Evolutionary conservation across 139 green algal species (phyloP).

Genomic region (Microglena sp.): DNA sequence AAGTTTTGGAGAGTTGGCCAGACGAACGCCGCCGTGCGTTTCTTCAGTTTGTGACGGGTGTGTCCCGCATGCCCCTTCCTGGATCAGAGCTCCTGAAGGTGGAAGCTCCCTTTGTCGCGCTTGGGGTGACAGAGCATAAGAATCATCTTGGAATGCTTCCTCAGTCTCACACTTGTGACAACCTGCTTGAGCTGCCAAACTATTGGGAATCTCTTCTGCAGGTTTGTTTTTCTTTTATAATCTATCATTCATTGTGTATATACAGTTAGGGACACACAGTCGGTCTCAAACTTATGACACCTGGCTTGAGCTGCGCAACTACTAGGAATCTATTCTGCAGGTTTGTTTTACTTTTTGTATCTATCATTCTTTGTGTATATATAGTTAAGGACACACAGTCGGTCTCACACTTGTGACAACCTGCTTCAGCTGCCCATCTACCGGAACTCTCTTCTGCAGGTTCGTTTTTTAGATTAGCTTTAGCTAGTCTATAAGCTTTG

Average conservation of each 20-base stretch:
- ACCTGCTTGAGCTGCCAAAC: conserved; percentile 58
- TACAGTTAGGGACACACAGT: too few species aligned
- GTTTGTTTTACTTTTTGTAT: too few species aligned
- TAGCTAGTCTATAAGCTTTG: too few species aligned
- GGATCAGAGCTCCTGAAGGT: conserved; percentile 38
- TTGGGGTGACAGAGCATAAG: conserved; percentile 24
- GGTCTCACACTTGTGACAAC: conserved; percentile 53
- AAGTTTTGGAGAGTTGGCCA: conserved; percentile 27
- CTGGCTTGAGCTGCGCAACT: conserved; percentile 57
- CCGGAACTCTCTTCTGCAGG: conserved; percentile 35
- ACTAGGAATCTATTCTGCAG: conserved; percentile 41
- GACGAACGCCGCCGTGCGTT: conserved; percentile 20
- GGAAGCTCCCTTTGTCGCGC: conserved; percentile 43
- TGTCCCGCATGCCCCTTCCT: conserved; percentile 26
- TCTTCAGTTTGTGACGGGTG: conserved; percentile 47
- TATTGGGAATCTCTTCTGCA: conserved; percentile 47
- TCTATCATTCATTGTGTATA: too few species aligned
- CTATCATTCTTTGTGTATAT: too few species aligned
- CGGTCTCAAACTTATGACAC: conserved; percentile 52
- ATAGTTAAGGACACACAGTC: too few species aligned
- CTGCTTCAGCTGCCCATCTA: conserved; percentile 60
- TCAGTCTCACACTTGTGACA: conserved; percentile 50
- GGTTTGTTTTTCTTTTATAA: too few species aligned
- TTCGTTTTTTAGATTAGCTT: too few species aligned
- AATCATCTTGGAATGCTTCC: conserved; percentile 45